Percentiles rank a stretch among this genome's conserved stretches.
Conservation (phyloP, 257 asterid genomes). For the Leptodermis oblonga region DNA sequence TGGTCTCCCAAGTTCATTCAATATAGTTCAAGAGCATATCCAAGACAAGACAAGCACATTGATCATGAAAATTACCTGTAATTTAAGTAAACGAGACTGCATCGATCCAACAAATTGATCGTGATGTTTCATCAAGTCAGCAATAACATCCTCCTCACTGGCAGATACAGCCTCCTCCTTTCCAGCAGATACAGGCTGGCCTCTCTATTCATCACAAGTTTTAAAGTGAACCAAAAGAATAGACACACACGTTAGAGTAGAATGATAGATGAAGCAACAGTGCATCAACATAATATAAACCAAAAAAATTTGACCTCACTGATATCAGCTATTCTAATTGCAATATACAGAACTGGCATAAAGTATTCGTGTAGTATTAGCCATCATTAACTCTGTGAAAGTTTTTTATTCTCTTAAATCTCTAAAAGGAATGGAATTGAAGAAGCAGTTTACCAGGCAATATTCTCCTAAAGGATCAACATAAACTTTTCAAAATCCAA, state of each 20-base stretch:
- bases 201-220: constrained; percentile 41
- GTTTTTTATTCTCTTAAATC: background rate
- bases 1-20: background rate
- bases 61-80: constrained; percentile 68
- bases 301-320: background rate
- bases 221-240: constrained; percentile 15
- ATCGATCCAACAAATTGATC: constrained; percentile 74
- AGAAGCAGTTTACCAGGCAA: background rate
- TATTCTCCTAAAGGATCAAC: background rate
- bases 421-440: background rate
- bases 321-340: background rate
- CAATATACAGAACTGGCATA: background rate
- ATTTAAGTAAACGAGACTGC: constrained; percentile 82
- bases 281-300: background rate
- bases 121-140: constrained; percentile 73
- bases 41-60: too few relatives aligned
- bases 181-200: constrained; percentile 40
- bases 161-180: constrained; percentile 60
- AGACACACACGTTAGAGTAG: background rate
- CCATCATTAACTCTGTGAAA: background rate
- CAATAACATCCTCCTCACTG: constrained; percentile 70
- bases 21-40: too few relatives aligned
- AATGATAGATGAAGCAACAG: background rate
- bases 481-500: background rate
- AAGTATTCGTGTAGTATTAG: too few relatives aligned